phyloP scores from a whole-genome alignment of 306 rosid species.

The Prosopis cineraria region DNA sequence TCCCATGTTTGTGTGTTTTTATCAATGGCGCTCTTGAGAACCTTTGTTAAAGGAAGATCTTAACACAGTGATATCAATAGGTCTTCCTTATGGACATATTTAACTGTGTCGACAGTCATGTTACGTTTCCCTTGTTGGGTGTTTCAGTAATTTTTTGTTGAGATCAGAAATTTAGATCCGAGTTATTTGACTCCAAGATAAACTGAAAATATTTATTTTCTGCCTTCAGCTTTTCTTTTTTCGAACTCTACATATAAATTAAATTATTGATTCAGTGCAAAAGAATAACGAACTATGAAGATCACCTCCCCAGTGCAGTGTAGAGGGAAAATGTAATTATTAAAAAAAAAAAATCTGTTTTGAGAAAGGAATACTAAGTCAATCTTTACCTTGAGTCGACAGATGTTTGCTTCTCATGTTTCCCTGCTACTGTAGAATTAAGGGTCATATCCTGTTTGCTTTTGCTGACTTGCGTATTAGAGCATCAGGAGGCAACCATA shows the following conservation, averaged over 20 bases:
- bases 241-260: conserved; percentile 2
- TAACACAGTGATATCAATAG: conserved; percentile 5
- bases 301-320: background rate
- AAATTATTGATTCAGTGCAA: background rate
- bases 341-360: background rate
- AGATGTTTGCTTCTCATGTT: conserved; percentile 29
- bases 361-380: conserved; percentile 25
- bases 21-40: background rate
- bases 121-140: background rate
- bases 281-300: background rate
- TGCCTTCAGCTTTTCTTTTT: conserved; percentile 4
- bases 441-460: background rate
- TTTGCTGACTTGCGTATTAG: background rate
- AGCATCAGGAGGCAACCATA: conserved; percentile 17
- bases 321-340: background rate
- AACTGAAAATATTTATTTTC: conserved; percentile 19
- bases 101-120: conserved; percentile 15
- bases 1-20: background rate
- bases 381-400: conserved; percentile 27
- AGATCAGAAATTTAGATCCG: conserved; percentile 4
- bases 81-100: conserved; percentile 13
- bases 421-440: conserved; percentile 29
- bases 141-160: background rate
- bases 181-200: background rate
- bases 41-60: conserved; percentile 6